A percentile compares a stretch with the other conserved stretches of the same genome.
Conservation (phyloP, 805 yeast genomes). For the Spathaspora gorwiae region DNA sequence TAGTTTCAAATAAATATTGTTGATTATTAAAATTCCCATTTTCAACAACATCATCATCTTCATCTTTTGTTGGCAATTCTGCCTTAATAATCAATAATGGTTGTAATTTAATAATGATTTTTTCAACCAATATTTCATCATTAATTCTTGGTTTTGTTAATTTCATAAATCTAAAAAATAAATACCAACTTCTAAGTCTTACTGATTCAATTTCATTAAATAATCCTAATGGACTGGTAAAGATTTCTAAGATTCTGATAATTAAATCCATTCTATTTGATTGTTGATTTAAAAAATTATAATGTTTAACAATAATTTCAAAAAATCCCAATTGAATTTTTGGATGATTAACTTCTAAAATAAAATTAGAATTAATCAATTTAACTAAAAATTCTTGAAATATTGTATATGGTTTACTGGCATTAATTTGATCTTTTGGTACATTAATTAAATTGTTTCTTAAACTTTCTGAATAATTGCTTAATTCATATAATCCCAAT, state of each 20-base stretch:
- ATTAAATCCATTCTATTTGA: slow-evolving; percentile 40
- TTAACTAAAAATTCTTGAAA: slow-evolving; percentile 59
- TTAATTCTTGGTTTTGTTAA: slow-evolving; percentile 60
- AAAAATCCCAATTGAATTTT: slow-evolving; percentile 75
- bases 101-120: slow-evolving; percentile 55
- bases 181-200: slow-evolving; percentile 83
- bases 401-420: slow-evolving; percentile 60
- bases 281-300: slow-evolving; percentile 47
- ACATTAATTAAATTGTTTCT: slow-evolving; percentile 72
- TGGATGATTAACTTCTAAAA: slow-evolving; percentile 61
- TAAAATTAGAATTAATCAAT: slow-evolving; percentile 45
- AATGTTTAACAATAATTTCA: slow-evolving; percentile 80
- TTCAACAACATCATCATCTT: slow-evolving; percentile 44
- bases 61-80: slow-evolving; percentile 50
- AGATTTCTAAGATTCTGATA: slow-evolving; percentile 64
- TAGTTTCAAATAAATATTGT: slow-evolving; percentile 76
- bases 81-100: slow-evolving; percentile 64
- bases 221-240: slow-evolving; percentile 77
- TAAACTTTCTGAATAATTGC: slow-evolving; percentile 72
- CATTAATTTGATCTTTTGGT: slow-evolving; percentile 59
- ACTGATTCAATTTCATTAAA: slow-evolving; percentile 72
- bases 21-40: slow-evolving; percentile 70
- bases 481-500: slow-evolving; percentile 78
- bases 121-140: slow-evolving; percentile 42
- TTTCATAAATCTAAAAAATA: slow-evolving; percentile 78